These are phyloP conservation scores for Aspergillus melleus DNA, from an alignment of 2,329 filamentous ascomycete species.

Conservation along the genomic window DNA sequence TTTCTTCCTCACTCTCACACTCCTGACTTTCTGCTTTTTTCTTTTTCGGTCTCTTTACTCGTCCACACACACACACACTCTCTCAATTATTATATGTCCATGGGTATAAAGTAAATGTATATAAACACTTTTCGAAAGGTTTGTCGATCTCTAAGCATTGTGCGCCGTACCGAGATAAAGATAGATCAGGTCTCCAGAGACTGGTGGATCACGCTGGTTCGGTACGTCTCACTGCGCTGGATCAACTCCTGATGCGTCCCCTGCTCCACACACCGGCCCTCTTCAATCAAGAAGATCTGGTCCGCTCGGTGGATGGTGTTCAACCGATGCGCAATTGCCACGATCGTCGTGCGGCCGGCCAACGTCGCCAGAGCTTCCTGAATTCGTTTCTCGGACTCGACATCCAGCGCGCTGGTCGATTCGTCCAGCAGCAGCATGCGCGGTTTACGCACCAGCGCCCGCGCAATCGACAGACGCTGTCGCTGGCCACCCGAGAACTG, in stretches of 20 bases:
- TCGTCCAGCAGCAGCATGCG: slow-evolving; percentile 60
- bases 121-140: too few species aligned
- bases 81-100: background rate
- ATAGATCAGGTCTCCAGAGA: slow-evolving; percentile 36
- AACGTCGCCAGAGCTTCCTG: slow-evolving; percentile 39
- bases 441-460: slow-evolving; percentile 57
- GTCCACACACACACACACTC: background rate
- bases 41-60: background rate
- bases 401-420: slow-evolving; percentile 60
- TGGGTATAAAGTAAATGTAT: background rate
- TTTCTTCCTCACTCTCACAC: too few species aligned
- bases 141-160: background rate
- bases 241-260: slow-evolving; percentile 53
- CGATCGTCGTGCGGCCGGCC: slow-evolving; percentile 36
- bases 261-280: slow-evolving; percentile 49
- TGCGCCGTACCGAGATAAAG: background rate
- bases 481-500: slow-evolving; percentile 59
- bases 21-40: background rate
- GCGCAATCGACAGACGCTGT: slow-evolving; percentile 59
- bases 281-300: slow-evolving; percentile 70
- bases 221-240: slow-evolving; percentile 50
- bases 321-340: slow-evolving; percentile 45
- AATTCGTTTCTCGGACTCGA: slow-evolving; percentile 53
- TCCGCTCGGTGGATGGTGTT: slow-evolving; percentile 60
- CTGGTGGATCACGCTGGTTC: slow-evolving; percentile 52